phyloP scores from a whole-genome alignment of 2,329 filamentous ascomycete species.

The Nemania sp. region DNA sequence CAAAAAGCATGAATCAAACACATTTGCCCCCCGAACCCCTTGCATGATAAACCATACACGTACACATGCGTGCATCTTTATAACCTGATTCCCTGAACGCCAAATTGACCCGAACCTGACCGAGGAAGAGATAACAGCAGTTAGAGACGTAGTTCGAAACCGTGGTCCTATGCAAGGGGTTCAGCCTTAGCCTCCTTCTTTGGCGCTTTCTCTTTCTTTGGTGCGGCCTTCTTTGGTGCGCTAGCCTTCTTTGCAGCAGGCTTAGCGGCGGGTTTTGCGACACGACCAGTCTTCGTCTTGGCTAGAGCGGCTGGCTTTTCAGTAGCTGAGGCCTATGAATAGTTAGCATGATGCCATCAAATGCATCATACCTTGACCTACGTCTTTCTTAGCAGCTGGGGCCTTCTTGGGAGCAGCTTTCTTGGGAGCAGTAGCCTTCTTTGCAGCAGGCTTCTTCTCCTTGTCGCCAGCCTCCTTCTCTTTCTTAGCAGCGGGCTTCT shows the following conservation, averaged over 20 bases:
- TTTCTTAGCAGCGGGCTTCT: constrained; percentile 49
- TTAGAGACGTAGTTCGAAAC: constrained; percentile 39
- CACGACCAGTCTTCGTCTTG: constrained; percentile 78
- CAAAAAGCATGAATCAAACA: constrained; percentile 34
- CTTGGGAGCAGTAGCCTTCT: constrained; percentile 52
- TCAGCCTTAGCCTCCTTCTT: constrained; percentile 45
- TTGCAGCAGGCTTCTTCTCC: constrained; percentile 80
- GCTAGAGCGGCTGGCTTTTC: constrained; percentile 53
- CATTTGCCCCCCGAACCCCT: constrained; percentile 35
- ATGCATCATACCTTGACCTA: constrained; percentile 25
- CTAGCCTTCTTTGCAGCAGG: constrained; percentile 46
- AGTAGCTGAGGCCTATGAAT: constrained; percentile 54
- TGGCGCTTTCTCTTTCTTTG: constrained; percentile 44
- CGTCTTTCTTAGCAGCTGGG: constrained; percentile 44
- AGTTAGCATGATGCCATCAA: constrained; percentile 22
- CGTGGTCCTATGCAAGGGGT: constrained; percentile 34
- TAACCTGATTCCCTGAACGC: constrained; percentile 42
- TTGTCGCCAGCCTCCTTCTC: constrained; percentile 56
- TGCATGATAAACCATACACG: constrained; percentile 34
- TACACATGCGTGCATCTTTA: constrained; percentile 36
- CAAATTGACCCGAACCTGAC: constrained; percentile 37
- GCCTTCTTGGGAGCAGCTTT: constrained; percentile 49
- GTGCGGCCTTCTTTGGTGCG: constrained; percentile 50
- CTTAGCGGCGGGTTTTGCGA: constrained; percentile 69
- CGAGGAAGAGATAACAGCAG: constrained; percentile 44